A percentile compares a stretch with the other conserved stretches of the same genome.
phyloP scores from a whole-genome alignment of 2,329 filamentous ascomycete species.

The Penicillium sp. region DNA sequence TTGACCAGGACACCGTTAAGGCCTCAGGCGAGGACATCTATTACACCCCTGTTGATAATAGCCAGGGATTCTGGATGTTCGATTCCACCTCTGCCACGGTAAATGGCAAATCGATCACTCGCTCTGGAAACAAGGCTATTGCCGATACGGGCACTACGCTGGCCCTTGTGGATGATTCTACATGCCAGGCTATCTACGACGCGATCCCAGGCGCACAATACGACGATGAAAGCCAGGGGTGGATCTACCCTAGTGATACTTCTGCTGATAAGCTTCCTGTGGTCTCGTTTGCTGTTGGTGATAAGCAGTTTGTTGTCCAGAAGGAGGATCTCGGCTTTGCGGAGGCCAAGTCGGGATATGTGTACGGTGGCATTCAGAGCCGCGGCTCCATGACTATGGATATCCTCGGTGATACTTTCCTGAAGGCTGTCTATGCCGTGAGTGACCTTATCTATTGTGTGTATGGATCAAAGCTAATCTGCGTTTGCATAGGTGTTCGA shows the following conservation, averaged over 20 bases:
- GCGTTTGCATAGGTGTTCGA: constrained; percentile 54
- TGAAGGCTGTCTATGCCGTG: constrained; percentile 63
- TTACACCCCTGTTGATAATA: constrained; percentile 61
- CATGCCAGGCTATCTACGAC: constrained; percentile 59
- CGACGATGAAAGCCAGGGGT: constrained; percentile 57
- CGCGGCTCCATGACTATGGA: constrained; percentile 57
- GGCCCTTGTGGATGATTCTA: constrained; percentile 58
- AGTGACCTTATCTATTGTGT: constrained; percentile 24
- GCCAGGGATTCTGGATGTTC: constrained; percentile 65
- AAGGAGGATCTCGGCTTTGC: constrained; percentile 61
- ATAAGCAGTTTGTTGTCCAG: constrained; percentile 56
- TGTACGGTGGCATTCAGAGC: constrained; percentile 64
- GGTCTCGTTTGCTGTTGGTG: constrained; percentile 61
- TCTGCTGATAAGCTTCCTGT: constrained; percentile 53
- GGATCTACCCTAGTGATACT: constrained; percentile 56
- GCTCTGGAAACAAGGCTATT: constrained; percentile 60
- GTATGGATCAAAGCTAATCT: not conserved
- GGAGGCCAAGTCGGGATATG: constrained; percentile 50
- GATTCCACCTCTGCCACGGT: constrained; percentile 54
- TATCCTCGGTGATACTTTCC: constrained; percentile 60
- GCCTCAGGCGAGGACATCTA: constrained; percentile 52
- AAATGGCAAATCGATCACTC: constrained; percentile 51
- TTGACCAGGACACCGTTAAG: constrained; percentile 59
- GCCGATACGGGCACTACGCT: constrained; percentile 69
- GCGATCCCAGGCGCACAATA: constrained; percentile 59